Conservation (phyloP, 106 monocot genomes). For the Posidonia australis region DNA sequence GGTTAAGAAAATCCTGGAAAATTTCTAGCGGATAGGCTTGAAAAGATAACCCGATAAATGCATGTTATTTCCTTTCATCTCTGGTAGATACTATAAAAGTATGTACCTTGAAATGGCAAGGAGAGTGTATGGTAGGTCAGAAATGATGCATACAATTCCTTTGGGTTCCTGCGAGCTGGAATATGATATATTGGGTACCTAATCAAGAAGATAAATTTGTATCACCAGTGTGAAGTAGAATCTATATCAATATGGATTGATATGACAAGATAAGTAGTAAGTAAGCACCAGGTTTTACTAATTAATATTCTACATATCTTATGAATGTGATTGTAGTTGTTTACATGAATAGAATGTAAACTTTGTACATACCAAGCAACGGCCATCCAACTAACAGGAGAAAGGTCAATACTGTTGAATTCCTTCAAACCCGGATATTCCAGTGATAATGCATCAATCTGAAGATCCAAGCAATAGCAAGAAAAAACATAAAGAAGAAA, state of each 20-base stretch:
- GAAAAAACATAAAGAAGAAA: conserved; percentile 1
- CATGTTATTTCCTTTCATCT: too few species aligned
- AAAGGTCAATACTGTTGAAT: conserved; percentile 61
- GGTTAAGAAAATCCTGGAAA: neutral
- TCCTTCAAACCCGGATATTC: conserved; percentile 49
- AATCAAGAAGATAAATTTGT: neutral
- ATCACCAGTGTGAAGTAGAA: neutral
- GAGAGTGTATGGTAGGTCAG: conserved; percentile 55
- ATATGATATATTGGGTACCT: conserved; percentile 67
- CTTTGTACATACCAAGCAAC: conserved; percentile 64
- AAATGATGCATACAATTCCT: conserved; percentile 41
- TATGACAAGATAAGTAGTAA: neutral
- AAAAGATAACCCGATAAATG: neutral
- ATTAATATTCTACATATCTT: neutral
- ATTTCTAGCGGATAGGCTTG: too few species aligned
- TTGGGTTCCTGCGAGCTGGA: conserved; percentile 29
- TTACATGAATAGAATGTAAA: neutral
- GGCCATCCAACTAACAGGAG: conserved; percentile 95
- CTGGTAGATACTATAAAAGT: too few species aligned
- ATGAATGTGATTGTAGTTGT: neutral
- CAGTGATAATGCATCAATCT: conserved; percentile 53
- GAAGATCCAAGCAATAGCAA: neutral
- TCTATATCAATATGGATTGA: neutral
- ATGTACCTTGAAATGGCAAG: conserved; percentile 39
- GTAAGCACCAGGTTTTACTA: neutral